These are phyloP conservation scores for Fusarium verticillioides DNA, from an alignment of 2,329 filamentous ascomycete genomes.

Conservation along the genomic window DNA sequence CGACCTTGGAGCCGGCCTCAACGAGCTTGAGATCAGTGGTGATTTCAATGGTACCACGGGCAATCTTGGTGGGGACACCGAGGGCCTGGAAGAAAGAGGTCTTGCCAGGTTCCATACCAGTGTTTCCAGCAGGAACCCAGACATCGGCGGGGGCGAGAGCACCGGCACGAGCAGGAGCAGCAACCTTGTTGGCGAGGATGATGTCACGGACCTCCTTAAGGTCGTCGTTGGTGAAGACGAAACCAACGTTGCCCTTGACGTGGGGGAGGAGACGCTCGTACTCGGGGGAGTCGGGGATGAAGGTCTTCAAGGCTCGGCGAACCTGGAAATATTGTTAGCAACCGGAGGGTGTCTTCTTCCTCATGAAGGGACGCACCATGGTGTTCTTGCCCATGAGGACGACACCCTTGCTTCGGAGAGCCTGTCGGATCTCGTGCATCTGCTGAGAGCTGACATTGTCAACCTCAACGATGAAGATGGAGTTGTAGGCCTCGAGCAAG, in stretches of 20 bases:
- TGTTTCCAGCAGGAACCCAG: conserved; percentile 97
- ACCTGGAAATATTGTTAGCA: conserved; percentile 64
- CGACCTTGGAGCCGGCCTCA: conserved; percentile 92
- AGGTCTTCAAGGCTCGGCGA: conserved; percentile 96
- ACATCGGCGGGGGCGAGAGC: conserved; percentile 94
- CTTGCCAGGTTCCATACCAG: conserved; percentile 99
- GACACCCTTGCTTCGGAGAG: conserved; percentile 90
- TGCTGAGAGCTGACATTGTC: conserved; percentile 99
- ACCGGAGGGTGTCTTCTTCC: neutral
- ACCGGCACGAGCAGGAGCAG: conserved; percentile 97
- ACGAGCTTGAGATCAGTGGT: conserved; percentile 97
- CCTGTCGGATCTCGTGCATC: conserved; percentile 99
- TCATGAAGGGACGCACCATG: conserved; percentile 78
- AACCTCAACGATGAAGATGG: conserved; percentile 95
- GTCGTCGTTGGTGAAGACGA: conserved; percentile 99
- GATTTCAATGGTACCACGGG: conserved; percentile 99
- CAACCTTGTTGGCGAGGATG: conserved; percentile 96
- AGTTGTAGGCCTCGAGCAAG: conserved; percentile 95
- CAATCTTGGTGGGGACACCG: conserved; percentile 99
- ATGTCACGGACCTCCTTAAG: conserved; percentile 93
- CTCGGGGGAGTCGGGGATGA: conserved; percentile 89
- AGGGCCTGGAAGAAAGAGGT: conserved; percentile 99
- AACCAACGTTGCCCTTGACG: conserved; percentile 98
- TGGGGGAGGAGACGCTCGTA: conserved; percentile 97
- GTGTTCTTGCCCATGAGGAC: conserved; percentile 99